These are phyloP conservation scores for Neurospora intermedia DNA, from an alignment of 495 filamentous ascomycete species.

Conservation along the genomic window DNA sequence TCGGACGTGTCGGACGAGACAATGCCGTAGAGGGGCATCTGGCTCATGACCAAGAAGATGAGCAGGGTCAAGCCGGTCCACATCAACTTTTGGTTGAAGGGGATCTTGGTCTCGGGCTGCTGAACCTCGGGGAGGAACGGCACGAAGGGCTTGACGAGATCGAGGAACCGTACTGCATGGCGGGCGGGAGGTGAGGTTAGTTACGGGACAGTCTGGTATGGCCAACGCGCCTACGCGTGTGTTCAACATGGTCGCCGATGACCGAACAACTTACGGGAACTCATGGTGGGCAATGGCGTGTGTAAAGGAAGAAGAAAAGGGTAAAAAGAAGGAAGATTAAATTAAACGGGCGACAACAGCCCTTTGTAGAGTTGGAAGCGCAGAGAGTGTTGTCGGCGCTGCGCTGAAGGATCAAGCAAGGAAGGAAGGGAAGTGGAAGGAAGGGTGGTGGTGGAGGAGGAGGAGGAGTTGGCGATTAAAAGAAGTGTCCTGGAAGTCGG, in stretches of 20 bases:
- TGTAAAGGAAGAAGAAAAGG: constrained; percentile 6
- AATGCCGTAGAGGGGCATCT: constrained; percentile 96
- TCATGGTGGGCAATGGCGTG: constrained; percentile 42
- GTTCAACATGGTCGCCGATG: constrained; percentile 9
- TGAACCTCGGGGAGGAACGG: constrained; percentile 98
- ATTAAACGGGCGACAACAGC: constrained; percentile 31
- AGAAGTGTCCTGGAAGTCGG: too few species aligned
- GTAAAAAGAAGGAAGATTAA: constrained; percentile 30
- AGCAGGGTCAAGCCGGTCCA: constrained; percentile 96
- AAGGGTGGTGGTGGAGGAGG: constrained; percentile 14
- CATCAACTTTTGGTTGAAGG: constrained; percentile 99
- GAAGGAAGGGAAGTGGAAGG: constrained; percentile 5
- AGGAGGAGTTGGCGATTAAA: background rate
- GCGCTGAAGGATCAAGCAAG: constrained; percentile 20
- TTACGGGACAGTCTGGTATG: background rate
- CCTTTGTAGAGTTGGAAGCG: constrained; percentile 16
- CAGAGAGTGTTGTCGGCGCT: constrained; percentile 27
- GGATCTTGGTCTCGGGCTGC: constrained; percentile 89
- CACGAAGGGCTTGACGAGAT: constrained; percentile 98
- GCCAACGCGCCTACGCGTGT: constrained; percentile 22
- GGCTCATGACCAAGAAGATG: constrained; percentile 99
- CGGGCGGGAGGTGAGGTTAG: constrained; percentile 1
- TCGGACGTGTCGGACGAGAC: constrained; percentile 95
- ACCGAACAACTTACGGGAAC: constrained; percentile 40
- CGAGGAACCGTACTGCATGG: constrained; percentile 87